A percentile compares a stretch with the other conserved stretches of the same genome.
Conservation (phyloP, 2,329 filamentous ascomycete genomes). For the Calonectria montana region DNA sequence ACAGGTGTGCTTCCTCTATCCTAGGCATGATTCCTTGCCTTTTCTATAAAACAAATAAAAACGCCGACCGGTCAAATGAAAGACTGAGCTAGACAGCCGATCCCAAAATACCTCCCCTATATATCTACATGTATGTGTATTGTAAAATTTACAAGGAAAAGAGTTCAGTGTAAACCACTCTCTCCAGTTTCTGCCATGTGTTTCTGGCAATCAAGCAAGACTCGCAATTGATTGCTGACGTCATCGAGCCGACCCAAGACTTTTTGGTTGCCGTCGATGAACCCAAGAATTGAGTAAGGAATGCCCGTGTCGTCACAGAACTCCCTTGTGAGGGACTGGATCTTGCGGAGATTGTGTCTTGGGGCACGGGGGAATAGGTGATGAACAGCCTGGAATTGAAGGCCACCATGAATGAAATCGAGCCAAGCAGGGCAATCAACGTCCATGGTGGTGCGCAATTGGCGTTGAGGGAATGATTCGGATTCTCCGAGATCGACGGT, state of each 20-base stretch:
- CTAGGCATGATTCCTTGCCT: not conserved
- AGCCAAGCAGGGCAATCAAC: constrained; percentile 79
- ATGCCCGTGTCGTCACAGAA: constrained; percentile 75
- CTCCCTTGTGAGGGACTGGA: constrained; percentile 69
- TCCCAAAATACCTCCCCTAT: not conserved
- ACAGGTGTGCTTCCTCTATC: not conserved
- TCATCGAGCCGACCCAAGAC: constrained; percentile 62
- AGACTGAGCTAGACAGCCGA: not conserved
- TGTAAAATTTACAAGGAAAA: not conserved
- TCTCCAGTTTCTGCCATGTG: constrained; percentile 61
- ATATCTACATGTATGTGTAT: not conserved
- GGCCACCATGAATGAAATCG: constrained; percentile 77
- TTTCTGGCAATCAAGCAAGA: constrained; percentile 68
- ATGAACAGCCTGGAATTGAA: constrained; percentile 80
- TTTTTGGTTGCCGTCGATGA: constrained; percentile 71
- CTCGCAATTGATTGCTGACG: constrained; percentile 69
- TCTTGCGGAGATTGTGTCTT: constrained; percentile 72
- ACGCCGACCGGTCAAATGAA: not conserved
- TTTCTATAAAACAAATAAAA: constrained; percentile 4
- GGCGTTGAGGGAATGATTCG: constrained; percentile 76
- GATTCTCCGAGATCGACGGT: constrained; percentile 71
- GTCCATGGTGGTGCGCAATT: constrained; percentile 79
- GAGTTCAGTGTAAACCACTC: constrained; percentile 48
- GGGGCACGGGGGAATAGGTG: constrained; percentile 77
- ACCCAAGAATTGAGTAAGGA: constrained; percentile 70